Base-by-base conservation (phyloP, 352 stramenopile genomes). In the Phytophthora pseudosyringae region DNA sequence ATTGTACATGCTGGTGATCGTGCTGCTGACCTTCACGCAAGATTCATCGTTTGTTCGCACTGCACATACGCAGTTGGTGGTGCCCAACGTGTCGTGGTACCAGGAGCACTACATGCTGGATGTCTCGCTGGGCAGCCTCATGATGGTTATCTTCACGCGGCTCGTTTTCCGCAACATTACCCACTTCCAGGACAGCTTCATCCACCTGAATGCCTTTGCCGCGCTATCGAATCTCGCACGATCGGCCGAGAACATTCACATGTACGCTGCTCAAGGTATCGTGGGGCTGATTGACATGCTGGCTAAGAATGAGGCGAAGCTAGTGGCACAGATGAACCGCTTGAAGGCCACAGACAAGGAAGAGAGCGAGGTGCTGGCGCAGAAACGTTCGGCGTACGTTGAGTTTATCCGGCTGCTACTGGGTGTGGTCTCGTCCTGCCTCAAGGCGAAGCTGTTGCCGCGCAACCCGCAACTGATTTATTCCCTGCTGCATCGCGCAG, bases 391-490 rank as follows among this genome's bases (percentile, higher is more conserved):
- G 15, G 80, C 83, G 15, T 94, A 94, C 59, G 78, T 93, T 10
- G 86, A 93, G 65, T 92, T 90, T 52, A 86, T 93, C 33, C 83
- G 80, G 6, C 64, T 93, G 40, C 47, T 92, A 13, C 71, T 94
- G 16, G 82, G 80, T 8, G 64, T 93, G 35, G 69, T 91, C 44
- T 86, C 78, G 28, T 84, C 83, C 5, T 89, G 80, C 53, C 59
- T 93, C 29, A 90, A 91, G 71, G 31, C 77, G 1, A 78, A 80
- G 35, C 52, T 91, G 43, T 48, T 94, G 56, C 83, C 82, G 10
- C 73, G 81, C 15, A 94, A 94, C 50, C 83, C 86, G 12, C 86
- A 94, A 73, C 81, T 94, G 78, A 93, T 95, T 86, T 95, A 93
- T 88, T 88, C 84, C 29, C 62, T 95, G 10, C 49, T 95, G 29